phyloP scores from a whole-genome alignment of 108 stramenopile genomes.

The Skeletonema tropicum region DNA sequence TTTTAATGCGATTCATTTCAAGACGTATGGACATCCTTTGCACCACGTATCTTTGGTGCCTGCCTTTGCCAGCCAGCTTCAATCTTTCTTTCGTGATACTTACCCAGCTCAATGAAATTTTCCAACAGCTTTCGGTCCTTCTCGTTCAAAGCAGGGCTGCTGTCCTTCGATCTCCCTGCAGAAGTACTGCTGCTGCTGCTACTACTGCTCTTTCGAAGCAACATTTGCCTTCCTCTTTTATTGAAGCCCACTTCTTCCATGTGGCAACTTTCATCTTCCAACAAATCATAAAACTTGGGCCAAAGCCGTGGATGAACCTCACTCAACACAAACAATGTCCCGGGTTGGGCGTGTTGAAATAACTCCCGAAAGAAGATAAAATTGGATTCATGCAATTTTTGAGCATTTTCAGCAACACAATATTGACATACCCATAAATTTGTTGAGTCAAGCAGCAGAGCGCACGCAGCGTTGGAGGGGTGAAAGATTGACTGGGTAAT shows the following conservation, averaged over 20 bases:
- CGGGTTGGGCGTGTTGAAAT: slow-evolving; percentile 35
- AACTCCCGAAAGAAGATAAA: slow-evolving; percentile 66
- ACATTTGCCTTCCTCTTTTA: slow-evolving; percentile 29
- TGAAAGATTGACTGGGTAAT: slow-evolving; percentile 57
- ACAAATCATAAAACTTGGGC: slow-evolving; percentile 55
- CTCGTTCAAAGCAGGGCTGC: slow-evolving; percentile 8
- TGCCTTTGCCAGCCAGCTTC: slow-evolving; percentile 32
- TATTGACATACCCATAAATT: slow-evolving; percentile 62
- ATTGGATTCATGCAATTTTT: slow-evolving; percentile 34
- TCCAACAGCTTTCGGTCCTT: slow-evolving; percentile 13
- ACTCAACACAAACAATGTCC: slow-evolving; percentile 55
- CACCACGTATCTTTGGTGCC: slow-evolving; percentile 27
- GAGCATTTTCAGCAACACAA: slow-evolving; percentile 70
- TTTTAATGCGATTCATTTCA: too few relatives aligned
- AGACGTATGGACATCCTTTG: neutral
- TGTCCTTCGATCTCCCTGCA: neutral
- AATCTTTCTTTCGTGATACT: slow-evolving; percentile 25
- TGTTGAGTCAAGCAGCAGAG: slow-evolving; percentile 20
- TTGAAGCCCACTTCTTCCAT: slow-evolving; percentile 28
- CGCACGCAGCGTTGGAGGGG: slow-evolving; percentile 38
- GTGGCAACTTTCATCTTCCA: slow-evolving; percentile 12
- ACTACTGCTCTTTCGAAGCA: slow-evolving; percentile 13
- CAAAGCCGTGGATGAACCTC: slow-evolving; percentile 64
- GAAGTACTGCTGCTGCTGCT: neutral
- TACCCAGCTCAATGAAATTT: slow-evolving; percentile 19